Conservation (phyloP, 2,329 filamentous ascomycete genomes). For the Amphichorda felina region DNA sequence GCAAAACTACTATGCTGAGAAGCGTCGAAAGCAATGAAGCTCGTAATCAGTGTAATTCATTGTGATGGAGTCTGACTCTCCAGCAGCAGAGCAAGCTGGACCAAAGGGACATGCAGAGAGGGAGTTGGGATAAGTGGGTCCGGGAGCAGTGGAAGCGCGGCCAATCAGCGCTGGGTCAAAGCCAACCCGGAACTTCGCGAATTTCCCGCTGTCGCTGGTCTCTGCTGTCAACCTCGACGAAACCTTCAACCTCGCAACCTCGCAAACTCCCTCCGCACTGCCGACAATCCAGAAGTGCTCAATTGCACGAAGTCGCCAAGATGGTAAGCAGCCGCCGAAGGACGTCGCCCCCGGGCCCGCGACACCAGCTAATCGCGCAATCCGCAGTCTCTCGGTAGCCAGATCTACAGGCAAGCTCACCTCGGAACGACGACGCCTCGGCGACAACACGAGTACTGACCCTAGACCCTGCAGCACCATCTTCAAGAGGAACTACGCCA, state of each 20-base stretch:
- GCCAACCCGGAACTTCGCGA: constrained; percentile 5
- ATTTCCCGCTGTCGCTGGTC: constrained; percentile 1
- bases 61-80: too few species aligned
- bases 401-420: constrained; percentile 26
- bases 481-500: constrained; percentile 78
- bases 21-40: too few species aligned
- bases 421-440: constrained; percentile 4
- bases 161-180: constrained; percentile 4
- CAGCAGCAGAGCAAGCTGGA: too few species aligned
- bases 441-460: constrained; percentile 11
- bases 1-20: too few species aligned
- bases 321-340: constrained; percentile 20
- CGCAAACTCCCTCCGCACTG: background rate
- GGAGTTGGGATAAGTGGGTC: too few species aligned
- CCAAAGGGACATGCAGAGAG: too few species aligned
- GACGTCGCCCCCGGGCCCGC: background rate
- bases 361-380: constrained; percentile 20
- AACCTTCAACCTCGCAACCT: background rate
- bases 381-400: constrained; percentile 21
- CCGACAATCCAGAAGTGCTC: constrained; percentile 2
- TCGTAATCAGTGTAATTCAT: too few species aligned
- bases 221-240: background rate
- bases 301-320: constrained; percentile 13
- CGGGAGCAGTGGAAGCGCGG: background rate
- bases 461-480: constrained; percentile 47